These are phyloP conservation scores for Saccharomyces eubayanus DNA, from an alignment of 805 yeast genomes.

Conservation along the genomic window DNA sequence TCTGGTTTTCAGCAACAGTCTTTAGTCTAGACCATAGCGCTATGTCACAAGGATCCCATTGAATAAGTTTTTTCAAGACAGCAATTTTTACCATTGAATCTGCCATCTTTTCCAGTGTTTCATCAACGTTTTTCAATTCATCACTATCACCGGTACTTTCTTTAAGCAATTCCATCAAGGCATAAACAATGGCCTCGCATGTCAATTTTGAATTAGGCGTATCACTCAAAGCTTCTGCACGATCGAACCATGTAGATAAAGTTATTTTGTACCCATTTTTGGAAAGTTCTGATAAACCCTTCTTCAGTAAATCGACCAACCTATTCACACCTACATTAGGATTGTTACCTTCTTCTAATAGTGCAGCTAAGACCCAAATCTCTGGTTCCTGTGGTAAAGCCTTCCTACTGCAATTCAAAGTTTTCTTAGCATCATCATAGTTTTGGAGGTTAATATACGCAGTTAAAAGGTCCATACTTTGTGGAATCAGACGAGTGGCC, in stretches of 20 bases:
- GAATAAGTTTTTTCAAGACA: conserved; percentile 36
- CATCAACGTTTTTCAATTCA: conserved; percentile 16
- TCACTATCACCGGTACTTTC: conserved; percentile 24
- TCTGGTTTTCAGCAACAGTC: conserved; percentile 27
- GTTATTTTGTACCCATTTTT: conserved; percentile 33
- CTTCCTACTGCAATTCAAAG: conserved; percentile 55
- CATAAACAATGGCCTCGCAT: conserved; percentile 40
- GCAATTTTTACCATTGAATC: conserved; percentile 33
- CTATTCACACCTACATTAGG: conserved; percentile 37
- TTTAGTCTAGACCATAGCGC: conserved; percentile 45
- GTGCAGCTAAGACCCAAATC: conserved; percentile 65
- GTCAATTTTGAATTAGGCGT: conserved; percentile 36
- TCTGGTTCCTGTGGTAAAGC: conserved; percentile 38
- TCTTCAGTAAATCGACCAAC: conserved; percentile 18
- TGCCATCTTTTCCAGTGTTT: conserved; percentile 3
- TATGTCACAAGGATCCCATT: conserved; percentile 39
- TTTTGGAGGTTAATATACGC: conserved; percentile 39
- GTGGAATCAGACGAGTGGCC: conserved; percentile 64
- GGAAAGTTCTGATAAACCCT: conserved; percentile 42
- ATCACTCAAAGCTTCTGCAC: conserved; percentile 46
- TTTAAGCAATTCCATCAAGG: conserved; percentile 33
- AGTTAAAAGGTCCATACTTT: conserved; percentile 58
- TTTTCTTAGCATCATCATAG: conserved; percentile 42
- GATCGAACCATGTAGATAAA: conserved; percentile 44
- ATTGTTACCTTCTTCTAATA: conserved; percentile 48